Conservation (phyloP, 2,329 filamentous ascomycete species). For the Akanthomyces uredinophilus region DNA sequence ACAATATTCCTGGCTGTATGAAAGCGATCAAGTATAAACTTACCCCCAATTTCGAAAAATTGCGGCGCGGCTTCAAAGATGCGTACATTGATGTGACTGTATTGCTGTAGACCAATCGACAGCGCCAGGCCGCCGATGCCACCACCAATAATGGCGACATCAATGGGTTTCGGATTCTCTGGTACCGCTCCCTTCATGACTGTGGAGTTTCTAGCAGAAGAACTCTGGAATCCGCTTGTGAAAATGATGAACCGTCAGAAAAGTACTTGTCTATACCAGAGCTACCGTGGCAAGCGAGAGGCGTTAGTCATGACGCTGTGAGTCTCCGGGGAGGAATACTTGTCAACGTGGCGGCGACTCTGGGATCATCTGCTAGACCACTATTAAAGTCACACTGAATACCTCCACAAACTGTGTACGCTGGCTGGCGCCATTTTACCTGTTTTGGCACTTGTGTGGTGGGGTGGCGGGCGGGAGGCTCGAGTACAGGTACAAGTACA, state of each 20-base stretch:
- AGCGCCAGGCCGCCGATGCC: constrained; percentile 43
- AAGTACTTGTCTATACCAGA: background rate
- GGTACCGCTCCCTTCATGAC: background rate
- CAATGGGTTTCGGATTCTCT: background rate
- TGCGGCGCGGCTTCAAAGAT: constrained; percentile 12
- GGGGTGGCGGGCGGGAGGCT: background rate
- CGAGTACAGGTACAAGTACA: background rate
- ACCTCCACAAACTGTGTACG: no score
- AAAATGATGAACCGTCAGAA: background rate
- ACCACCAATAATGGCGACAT: constrained; percentile 42
- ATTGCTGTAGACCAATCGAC: constrained; percentile 34
- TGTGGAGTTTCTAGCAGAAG: background rate
- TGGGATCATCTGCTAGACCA: background rate
- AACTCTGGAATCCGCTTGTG: background rate
- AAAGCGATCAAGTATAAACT: background rate
- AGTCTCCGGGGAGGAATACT: no score
- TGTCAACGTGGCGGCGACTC: no score
- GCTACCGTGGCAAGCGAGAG: background rate
- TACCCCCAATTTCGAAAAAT: constrained; percentile 14
- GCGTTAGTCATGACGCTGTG: no score
- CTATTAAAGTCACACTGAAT: background rate
- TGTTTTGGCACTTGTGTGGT: background rate
- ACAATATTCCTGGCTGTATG: no score
- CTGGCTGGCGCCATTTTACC: background rate
- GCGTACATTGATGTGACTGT: constrained; percentile 31